Evolutionary conservation across 1,284 basidiomycete species (phyloP).

Genomic region (Puccinia sorghi): DNA sequence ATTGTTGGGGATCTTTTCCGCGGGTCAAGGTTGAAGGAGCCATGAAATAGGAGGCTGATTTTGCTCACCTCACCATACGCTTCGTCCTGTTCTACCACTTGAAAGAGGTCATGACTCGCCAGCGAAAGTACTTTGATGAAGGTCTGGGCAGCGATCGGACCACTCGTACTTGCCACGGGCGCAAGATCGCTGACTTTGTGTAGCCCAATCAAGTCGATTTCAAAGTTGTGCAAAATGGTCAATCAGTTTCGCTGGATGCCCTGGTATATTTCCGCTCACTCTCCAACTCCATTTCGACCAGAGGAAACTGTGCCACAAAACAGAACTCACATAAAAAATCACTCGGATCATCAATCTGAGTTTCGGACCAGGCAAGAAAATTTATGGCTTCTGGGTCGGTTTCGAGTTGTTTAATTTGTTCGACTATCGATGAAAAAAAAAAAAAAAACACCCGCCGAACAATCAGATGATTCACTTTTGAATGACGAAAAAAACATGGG

Average conservation of each 20-base stretch:
- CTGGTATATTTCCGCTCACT: background rate
- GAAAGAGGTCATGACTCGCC: slow-evolving; percentile 16
- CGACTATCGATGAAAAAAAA: slow-evolving; percentile 1
- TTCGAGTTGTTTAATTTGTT: background rate
- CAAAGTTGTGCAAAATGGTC: background rate
- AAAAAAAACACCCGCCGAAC: background rate
- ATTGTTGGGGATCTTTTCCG: background rate
- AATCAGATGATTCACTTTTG: background rate
- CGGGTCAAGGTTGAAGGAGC: background rate
- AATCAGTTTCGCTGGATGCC: background rate
- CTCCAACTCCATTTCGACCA: background rate
- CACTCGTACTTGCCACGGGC: slow-evolving; percentile 40
- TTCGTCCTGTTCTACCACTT: slow-evolving; percentile 49
- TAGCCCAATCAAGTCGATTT: background rate
- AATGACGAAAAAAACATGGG: background rate
- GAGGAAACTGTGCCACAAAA: background rate
- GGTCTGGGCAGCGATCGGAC: slow-evolving; percentile 41
- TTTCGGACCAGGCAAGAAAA: slow-evolving; percentile 41
- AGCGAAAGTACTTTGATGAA: slow-evolving; percentile 48
- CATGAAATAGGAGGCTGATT: background rate
- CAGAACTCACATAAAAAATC: slow-evolving; percentile 45
- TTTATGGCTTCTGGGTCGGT: slow-evolving; percentile 32
- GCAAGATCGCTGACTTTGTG: slow-evolving; percentile 48
- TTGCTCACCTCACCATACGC: slow-evolving; percentile 48
- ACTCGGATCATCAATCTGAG: slow-evolving; percentile 31